These are phyloP conservation scores for Phytomonas francai DNA, from an alignment of 208 protist genomes.

Conservation along the genomic window DNA sequence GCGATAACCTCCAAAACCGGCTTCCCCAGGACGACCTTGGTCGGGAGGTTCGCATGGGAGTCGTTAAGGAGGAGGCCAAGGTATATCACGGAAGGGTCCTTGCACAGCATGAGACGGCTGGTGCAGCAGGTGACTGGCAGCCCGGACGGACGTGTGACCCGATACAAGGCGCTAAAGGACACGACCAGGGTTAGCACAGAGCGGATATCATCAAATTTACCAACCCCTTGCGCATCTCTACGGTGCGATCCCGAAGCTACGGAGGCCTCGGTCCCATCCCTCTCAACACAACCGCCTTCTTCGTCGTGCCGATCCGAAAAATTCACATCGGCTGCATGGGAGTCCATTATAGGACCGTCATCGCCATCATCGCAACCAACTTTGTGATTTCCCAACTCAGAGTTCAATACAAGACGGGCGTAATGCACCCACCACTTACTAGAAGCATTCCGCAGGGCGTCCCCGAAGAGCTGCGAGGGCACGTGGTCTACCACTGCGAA, in stretches of 20 bases:
- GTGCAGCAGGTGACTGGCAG: constrained; percentile 36
- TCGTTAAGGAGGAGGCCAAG: constrained; percentile 65
- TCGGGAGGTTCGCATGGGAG: constrained; percentile 22
- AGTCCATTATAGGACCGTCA: background rate
- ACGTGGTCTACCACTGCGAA: constrained; percentile 48
- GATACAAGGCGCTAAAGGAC: constrained; percentile 54
- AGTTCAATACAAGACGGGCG: constrained; percentile 28
- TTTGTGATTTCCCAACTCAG: constrained; percentile 6
- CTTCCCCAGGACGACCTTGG: constrained; percentile 37
- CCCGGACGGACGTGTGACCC: constrained; percentile 34
- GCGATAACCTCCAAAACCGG: constrained; percentile 51
- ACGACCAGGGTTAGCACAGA: constrained; percentile 41
- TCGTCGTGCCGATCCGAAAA: too few species aligned
- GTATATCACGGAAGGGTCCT: constrained; percentile 70
- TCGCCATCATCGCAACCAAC: background rate
- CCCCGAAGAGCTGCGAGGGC: constrained; percentile 30
- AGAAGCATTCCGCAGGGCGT: constrained; percentile 41
- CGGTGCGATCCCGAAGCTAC: constrained; percentile 3
- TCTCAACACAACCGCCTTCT: background rate
- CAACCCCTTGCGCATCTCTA: constrained; percentile 9
- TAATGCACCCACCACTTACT: constrained; percentile 47
- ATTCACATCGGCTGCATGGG: background rate
- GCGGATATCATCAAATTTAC: constrained; percentile 38
- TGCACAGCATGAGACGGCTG: constrained; percentile 53
- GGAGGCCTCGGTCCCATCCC: background rate